phyloP scores from a whole-genome alignment of 1,139 yeast species.

The Pichia sp. region DNA sequence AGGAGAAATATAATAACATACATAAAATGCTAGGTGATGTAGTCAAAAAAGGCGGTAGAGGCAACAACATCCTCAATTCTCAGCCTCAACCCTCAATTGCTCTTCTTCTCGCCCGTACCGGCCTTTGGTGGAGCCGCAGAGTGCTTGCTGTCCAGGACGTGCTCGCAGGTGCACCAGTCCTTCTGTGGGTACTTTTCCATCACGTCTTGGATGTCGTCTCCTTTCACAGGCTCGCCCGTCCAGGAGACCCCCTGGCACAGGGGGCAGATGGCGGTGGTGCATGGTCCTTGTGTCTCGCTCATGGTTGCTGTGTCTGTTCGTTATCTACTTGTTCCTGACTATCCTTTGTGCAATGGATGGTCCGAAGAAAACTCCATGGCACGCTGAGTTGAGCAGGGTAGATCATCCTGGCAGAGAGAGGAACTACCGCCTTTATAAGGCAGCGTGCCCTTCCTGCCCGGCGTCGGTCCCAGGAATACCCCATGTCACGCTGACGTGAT shows the following conservation, averaged over 20 bases:
- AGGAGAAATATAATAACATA: background rate
- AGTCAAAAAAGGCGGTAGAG: background rate
- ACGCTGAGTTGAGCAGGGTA: background rate
- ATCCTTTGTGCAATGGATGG: background rate
- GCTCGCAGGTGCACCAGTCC: constrained; percentile 41
- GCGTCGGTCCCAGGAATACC: background rate
- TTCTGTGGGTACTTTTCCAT: constrained; percentile 40
- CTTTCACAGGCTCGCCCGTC: constrained; percentile 39
- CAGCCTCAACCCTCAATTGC: background rate
- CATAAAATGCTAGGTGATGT: background rate
- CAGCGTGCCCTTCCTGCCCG: background rate
- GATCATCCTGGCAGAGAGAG: background rate
- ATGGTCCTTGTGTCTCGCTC: background rate
- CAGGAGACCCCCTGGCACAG: constrained; percentile 39
- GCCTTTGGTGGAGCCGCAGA: constrained; percentile 32
- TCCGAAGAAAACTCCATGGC: background rate
- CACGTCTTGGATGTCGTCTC: constrained; percentile 34
- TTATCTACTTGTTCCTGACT: background rate
- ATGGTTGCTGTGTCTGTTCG: background rate
- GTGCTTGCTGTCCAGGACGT: constrained; percentile 33
- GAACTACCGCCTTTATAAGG: background rate
- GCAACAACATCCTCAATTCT: background rate
- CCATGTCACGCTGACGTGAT: background rate
- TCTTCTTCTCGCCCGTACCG: constrained; percentile 28
- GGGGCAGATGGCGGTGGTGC: constrained; percentile 31